Conservation (phyloP, 1,139 yeast genomes). For the Citeromyces hawaiiensis region DNA sequence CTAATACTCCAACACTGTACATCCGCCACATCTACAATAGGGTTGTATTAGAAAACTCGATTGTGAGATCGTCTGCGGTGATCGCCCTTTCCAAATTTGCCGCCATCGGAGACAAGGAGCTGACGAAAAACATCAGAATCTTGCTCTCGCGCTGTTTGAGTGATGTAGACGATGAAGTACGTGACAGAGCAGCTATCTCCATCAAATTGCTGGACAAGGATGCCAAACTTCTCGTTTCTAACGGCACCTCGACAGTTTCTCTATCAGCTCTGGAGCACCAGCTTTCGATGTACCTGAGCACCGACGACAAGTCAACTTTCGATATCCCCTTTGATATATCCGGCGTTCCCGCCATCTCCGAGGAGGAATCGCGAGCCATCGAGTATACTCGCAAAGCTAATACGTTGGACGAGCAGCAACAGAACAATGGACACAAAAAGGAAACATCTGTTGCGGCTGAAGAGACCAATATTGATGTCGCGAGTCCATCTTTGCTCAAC, state of each 20-base stretch:
- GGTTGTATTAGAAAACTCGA: conserved; percentile 88
- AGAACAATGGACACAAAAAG: conserved; percentile 3
- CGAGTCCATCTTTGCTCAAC: conserved; percentile 23
- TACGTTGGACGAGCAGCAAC: conserved; percentile 17
- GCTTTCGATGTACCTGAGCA: conserved; percentile 57
- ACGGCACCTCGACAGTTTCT: conserved; percentile 51
- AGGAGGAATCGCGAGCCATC: conserved; percentile 50
- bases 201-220: conserved; percentile 42
- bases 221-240: conserved; percentile 42
- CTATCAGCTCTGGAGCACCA: conserved; percentile 67
- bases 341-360: conserved; percentile 46
- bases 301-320: conserved; percentile 46
- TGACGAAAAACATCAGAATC: conserved; percentile 59
- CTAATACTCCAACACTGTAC: conserved; percentile 78
- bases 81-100: conserved; percentile 89
- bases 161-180: conserved; percentile 92
- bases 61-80: conserved; percentile 92
- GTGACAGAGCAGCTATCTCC: conserved; percentile 92
- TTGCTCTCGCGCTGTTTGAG: conserved; percentile 73
- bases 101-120: conserved; percentile 53
- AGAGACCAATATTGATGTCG: conserved; percentile 23
- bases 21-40: conserved; percentile 95
- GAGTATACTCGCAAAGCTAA: conserved; percentile 34
- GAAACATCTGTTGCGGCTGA: conserved; percentile 9
- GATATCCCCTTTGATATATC: conserved; percentile 57